Base-by-base conservation (phyloP, 257 asterid genomes). In the Forsythia suspensa region DNA sequence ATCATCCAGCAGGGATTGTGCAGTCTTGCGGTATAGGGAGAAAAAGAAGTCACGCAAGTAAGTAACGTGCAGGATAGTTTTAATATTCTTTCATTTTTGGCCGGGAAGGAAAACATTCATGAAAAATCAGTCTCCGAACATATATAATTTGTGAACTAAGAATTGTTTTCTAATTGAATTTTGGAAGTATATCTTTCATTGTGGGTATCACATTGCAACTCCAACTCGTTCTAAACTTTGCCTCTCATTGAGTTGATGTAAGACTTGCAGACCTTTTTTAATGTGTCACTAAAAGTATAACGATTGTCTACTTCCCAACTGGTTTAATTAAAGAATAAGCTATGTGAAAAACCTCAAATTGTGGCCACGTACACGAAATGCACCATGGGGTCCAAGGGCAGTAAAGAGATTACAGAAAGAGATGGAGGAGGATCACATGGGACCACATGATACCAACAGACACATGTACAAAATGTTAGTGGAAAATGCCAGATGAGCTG, bases 11-110 rank as follows among this genome's bases (percentile, higher is more conserved):
- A 83, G 91, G 81, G 89, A 86, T 51, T 80, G 80, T 85, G 96
- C 96, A 78, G 89, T 91, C 46, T 61, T 88, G 84, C 90, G 94
- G 46, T 89, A 91, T 34, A 91, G 79, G 81, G 94, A 89, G 87
- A 91, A 91, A 77, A 88, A 78, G 86, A 91, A 91, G 89, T 80
- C 89, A 13, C 92, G 91, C 89, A 85, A 73, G 94, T 91, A 82
- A 84, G 95, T 82, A 46, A 24, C 29, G 69, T 76, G 8, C 74
- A 52, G 37, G 66, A 34, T 43, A 52, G 69, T 65, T 13, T 12
- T 40, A 76, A 43, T 21, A 40, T 4, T 21, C 61, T 76, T 41
- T 46, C 24, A 71, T 77, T 76, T 67, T 37, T 40, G 44, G 44
- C 42, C 20, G 38, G 46, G 21, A 4, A 51, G n/a, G 61, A 51